Percentiles rank a stretch among this genome's conserved stretches.
These are phyloP conservation scores for Alternaria conjuncta DNA, from an alignment of 2,329 filamentous ascomycete species.

Conservation along the genomic window DNA sequence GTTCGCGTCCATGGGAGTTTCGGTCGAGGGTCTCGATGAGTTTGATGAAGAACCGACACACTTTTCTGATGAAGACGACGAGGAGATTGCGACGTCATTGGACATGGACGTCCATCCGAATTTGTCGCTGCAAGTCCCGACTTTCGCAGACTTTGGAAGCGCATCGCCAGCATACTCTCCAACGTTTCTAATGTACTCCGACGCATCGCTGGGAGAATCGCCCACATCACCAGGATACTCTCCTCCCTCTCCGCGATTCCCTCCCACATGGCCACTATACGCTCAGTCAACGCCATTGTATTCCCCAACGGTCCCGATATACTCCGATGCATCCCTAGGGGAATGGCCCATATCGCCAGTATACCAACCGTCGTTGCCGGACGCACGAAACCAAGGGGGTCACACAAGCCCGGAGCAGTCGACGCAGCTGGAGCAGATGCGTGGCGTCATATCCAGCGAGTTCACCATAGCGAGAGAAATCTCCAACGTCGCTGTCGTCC, in stretches of 20 bases:
- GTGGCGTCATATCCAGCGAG: accelerated
- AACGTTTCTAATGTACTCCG: background rate
- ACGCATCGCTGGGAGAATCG: background rate
- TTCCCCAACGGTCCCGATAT: background rate
- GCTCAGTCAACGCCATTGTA: background rate
- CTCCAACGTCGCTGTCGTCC: background rate
- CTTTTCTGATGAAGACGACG: background rate
- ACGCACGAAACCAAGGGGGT: accelerated
- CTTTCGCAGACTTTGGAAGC: background rate
- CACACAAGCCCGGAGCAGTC: background rate
- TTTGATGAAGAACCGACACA: background rate
- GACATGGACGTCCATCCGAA: background rate
- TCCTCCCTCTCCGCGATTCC: background rate
- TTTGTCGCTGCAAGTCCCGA: background rate
- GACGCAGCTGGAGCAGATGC: background rate
- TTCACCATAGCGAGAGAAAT: background rate
- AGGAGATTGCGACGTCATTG: background rate
- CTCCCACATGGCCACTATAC: background rate
- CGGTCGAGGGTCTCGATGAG: background rate
- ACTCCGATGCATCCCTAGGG: background rate
- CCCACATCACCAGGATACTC: background rate
- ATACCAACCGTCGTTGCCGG: background rate
- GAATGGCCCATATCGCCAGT: background rate
- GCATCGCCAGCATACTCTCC: background rate
- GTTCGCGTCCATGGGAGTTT: background rate